Conservation (phyloP, 257 asterid species). For the Solanum appendiculatum region DNA sequence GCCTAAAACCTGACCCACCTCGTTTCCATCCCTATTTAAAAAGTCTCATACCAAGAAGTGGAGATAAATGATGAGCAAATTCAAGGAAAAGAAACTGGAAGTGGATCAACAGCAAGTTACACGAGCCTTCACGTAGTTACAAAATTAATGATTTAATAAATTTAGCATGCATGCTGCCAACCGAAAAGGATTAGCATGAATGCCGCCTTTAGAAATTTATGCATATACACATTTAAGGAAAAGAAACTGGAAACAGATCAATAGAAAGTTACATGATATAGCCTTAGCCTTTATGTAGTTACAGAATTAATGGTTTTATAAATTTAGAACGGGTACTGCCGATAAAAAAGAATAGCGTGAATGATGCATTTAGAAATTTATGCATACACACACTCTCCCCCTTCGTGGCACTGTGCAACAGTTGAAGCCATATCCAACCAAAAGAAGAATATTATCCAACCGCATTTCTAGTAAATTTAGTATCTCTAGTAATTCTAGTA, state of each 20-base stretch:
- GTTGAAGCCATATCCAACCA: not conserved
- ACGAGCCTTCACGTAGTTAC: not conserved
- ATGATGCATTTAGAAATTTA: not conserved
- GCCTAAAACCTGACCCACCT: no score
- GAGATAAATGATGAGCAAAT: not conserved
- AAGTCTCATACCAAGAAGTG: not conserved
- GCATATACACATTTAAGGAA: not conserved
- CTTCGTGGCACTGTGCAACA: not conserved
- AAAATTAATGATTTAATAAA: not conserved
- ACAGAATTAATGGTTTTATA: not conserved
- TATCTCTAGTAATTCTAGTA: not conserved
- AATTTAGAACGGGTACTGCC: not conserved
- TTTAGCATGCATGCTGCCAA: not conserved
- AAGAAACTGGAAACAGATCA: not conserved
- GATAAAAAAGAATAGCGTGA: not conserved
- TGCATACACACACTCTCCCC: not conserved
- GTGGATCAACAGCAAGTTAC: slow-evolving; percentile 20
- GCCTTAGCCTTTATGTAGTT: not conserved
- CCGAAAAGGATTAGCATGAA: not conserved
- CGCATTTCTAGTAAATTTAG: not conserved
- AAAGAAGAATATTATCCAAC: not conserved
- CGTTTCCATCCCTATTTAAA: no score
- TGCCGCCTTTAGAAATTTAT: not conserved
- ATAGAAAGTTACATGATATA: not conserved
- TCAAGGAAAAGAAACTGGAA: not conserved